Conservation (phyloP, 2,329 filamentous ascomycete species). For the Sclerotinia nivalis region DNA sequence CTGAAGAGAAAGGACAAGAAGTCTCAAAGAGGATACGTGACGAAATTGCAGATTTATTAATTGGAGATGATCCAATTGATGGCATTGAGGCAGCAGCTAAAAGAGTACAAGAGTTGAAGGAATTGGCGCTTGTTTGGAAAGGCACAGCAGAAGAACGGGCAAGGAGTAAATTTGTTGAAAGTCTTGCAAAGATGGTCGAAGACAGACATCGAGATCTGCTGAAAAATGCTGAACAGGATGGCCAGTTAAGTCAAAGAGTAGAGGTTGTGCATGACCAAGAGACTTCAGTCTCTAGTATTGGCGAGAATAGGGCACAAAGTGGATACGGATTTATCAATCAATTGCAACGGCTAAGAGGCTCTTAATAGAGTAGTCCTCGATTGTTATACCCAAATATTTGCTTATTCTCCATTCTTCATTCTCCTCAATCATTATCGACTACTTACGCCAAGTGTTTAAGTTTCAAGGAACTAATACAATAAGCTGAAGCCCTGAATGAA, state of each 20-base stretch:
- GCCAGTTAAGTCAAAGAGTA: constrained; percentile 33
- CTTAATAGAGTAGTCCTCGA: constrained; percentile 28
- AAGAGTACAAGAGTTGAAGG: constrained; percentile 75
- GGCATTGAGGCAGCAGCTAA: constrained; percentile 73
- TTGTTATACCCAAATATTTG: background rate
- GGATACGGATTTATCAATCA: constrained; percentile 43
- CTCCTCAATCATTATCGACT: background rate
- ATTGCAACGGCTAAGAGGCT: constrained; percentile 41
- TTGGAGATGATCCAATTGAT: constrained; percentile 58
- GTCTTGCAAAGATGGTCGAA: constrained; percentile 77
- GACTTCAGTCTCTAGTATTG: constrained; percentile 21
- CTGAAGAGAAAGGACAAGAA: constrained; percentile 84
- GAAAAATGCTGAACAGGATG: constrained; percentile 38
- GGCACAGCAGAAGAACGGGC: constrained; percentile 95
- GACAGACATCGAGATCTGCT: constrained; percentile 54
- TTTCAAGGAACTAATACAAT: background rate
- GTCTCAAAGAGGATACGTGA: constrained; percentile 68
- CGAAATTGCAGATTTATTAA: constrained; percentile 70
- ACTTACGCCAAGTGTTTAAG: background rate
- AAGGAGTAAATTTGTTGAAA: constrained; percentile 76
- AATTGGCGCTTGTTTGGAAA: constrained; percentile 81
- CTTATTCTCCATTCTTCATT: background rate
- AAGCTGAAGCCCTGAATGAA: background rate
- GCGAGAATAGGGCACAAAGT: constrained; percentile 34
- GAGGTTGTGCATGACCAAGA: constrained; percentile 35